phyloP scores from a whole-genome alignment of 148 eudicot species.

The Vaccinium macrocarpon region DNA sequence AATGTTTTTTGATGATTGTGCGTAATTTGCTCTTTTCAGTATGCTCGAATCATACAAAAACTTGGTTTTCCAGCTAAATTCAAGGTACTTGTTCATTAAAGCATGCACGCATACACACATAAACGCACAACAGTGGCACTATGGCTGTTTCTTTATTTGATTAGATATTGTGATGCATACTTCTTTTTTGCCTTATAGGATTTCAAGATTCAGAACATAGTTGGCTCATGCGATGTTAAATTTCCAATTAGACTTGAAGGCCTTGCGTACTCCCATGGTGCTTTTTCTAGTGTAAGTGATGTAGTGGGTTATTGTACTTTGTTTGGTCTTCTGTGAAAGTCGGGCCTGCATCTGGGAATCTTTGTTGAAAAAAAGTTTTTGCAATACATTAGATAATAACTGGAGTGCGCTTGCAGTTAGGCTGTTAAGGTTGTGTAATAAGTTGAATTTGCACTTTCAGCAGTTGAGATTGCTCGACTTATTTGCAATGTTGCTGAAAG shows the following conservation, averaged over 20 bases:
- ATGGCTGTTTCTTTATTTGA: neutral
- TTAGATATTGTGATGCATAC: neutral
- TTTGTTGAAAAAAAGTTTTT: neutral
- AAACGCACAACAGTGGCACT: neutral
- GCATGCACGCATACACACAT: neutral
- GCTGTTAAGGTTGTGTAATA: neutral
- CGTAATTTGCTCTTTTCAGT: conserved; percentile 28
- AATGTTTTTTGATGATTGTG: neutral
- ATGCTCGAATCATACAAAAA: conserved; percentile 69
- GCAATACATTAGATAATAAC: neutral
- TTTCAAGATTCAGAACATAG: conserved; percentile 68
- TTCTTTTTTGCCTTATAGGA: conserved; percentile 26
- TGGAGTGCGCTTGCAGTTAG: neutral
- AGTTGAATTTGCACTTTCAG: conserved; percentile 2
- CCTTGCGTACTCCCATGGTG: conserved; percentile 52
- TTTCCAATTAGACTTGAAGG: conserved; percentile 62
- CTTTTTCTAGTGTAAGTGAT: conserved; percentile 51
- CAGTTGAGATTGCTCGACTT: neutral
- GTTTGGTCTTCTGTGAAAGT: conserved; percentile 68
- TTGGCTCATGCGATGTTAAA: conserved; percentile 65
- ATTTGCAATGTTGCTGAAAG: neutral
- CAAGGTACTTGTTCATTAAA: conserved; percentile 34
- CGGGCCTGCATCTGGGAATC: neutral
- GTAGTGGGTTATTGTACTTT: conserved; percentile 3
- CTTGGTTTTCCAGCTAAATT: conserved; percentile 68